Conservation (phyloP, 129 eudicot species). For the Chrysanthemum seticuspe region DNA sequence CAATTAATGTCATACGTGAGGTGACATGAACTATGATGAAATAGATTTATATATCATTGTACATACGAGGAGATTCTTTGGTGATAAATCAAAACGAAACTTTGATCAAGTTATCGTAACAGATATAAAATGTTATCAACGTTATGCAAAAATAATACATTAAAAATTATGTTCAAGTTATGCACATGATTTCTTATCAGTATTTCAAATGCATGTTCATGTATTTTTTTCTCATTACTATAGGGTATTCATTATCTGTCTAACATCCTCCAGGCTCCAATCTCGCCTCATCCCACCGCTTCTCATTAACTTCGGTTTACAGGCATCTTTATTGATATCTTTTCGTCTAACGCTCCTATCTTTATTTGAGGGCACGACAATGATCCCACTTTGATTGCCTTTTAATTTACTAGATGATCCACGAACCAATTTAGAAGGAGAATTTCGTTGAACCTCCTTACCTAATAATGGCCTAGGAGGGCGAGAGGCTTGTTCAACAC, state of each 20-base stretch:
- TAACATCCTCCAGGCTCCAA: conserved; percentile 53
- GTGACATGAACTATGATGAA: no score
- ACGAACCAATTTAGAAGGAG: conserved; percentile 27
- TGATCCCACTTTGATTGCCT: conserved; percentile 8
- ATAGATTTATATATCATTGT: no score
- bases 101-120: no score
- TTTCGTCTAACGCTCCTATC: conserved; percentile 26
- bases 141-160: not conserved
- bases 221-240: not conserved
- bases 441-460: conserved; percentile 17
- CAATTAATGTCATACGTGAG: no score
- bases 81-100: no score
- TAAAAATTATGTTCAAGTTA: not conserved
- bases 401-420: conserved; percentile 10
- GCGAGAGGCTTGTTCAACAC: conserved; percentile 19
- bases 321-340: conserved; percentile 18
- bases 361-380: conserved; percentile 22
- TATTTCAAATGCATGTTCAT: not conserved
- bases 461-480: conserved; percentile 15
- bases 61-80: no score
- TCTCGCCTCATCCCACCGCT: conserved; percentile 55
- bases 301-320: conserved; percentile 41
- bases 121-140: not conserved
- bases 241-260: conserved; percentile 25
- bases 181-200: conserved; percentile 6